Percentiles rank a stretch among this genome's conserved stretches.
Evolutionary conservation across 2,329 filamentous ascomycete species (phyloP).

Genomic region (Cryoendolithus antarcticus): DNA sequence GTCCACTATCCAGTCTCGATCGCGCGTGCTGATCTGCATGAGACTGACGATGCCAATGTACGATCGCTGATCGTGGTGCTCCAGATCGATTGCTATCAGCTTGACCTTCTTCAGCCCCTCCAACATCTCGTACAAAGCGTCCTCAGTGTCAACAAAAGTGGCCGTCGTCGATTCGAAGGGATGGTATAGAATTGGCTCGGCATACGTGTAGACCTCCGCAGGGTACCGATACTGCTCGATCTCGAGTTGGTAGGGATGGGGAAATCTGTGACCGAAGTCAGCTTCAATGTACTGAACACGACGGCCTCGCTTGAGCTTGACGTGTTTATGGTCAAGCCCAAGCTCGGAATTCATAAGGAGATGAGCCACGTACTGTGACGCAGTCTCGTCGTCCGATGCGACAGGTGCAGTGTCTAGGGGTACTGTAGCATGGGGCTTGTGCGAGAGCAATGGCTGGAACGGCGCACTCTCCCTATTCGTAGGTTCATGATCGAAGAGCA

Average conservation of each 20-base stretch:
- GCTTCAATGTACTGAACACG: constrained; percentile 10
- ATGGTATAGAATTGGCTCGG: constrained; percentile 61
- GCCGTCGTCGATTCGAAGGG: constrained; percentile 68
- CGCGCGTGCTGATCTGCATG: constrained; percentile 94
- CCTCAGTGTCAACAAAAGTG: constrained; percentile 76
- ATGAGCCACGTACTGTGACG: constrained; percentile 12
- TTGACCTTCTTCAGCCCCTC: constrained; percentile 68
- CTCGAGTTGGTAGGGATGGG: constrained; percentile 79
- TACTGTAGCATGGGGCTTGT: constrained; percentile 71
- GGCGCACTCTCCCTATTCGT: constrained; percentile 58
- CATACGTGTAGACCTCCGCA: constrained; percentile 48
- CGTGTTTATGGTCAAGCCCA: constrained; percentile 7
- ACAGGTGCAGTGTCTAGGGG: constrained; percentile 41
- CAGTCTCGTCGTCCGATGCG: constrained; percentile 8
- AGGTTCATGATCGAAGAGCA: constrained; percentile 59
- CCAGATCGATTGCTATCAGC: constrained; percentile 88
- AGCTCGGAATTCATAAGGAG: constrained; percentile 6
- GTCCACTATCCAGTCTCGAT: constrained; percentile 95
- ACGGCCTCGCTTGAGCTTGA: constrained; percentile 1
- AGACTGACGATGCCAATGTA: constrained; percentile 82
- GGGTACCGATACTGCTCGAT: constrained; percentile 68
- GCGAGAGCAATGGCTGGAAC: constrained; percentile 69
- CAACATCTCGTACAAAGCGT: constrained; percentile 75
- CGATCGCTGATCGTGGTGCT: constrained; percentile 85
- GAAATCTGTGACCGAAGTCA: constrained; percentile 46